A percentile compares a stretch with the other conserved stretches of the same genome.
Evolutionary conservation across 305 asterid species (phyloP).

Genomic region (Plantago rigida): DNA sequence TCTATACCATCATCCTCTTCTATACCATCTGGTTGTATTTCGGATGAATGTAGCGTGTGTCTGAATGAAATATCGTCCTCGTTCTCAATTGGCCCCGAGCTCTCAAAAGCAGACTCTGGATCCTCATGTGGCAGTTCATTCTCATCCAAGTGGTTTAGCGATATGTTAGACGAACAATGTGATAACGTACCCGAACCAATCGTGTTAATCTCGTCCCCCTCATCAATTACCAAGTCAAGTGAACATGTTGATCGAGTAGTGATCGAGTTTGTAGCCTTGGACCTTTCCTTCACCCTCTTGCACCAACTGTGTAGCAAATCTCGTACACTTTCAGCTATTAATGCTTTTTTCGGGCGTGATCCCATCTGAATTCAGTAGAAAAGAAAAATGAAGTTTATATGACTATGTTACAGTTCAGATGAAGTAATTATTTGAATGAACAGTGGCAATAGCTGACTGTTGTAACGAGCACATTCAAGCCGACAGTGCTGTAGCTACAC

Average conservation of each 20-base stretch:
- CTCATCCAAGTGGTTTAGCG: slow-evolving; percentile 34
- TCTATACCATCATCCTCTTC: slow-evolving; percentile 29
- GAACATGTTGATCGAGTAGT: slow-evolving; percentile 74
- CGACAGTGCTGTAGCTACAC: slow-evolving; percentile 88
- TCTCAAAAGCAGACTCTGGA: slow-evolving; percentile 26
- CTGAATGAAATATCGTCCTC: slow-evolving; percentile 32
- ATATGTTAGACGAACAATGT: slow-evolving; percentile 51
- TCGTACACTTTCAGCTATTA: slow-evolving; percentile 81
- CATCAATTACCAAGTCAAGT: slow-evolving; percentile 48
- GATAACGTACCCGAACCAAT: slow-evolving; percentile 64
- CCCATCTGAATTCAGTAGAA: slow-evolving; percentile 53
- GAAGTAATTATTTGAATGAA: neutral
- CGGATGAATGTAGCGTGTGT: slow-evolving; percentile 30
- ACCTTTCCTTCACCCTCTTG: slow-evolving; percentile 69
- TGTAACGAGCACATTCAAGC: slow-evolving; percentile 65
- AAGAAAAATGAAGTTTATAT: neutral
- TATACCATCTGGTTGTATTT: slow-evolving; percentile 18
- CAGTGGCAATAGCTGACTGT: slow-evolving; percentile 38
- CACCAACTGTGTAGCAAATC: slow-evolving; percentile 90
- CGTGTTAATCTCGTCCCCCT: slow-evolving; percentile 63
- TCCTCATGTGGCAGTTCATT: slow-evolving; percentile 20
- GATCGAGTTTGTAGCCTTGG: slow-evolving; percentile 51
- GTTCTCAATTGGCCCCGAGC: slow-evolving; percentile 22
- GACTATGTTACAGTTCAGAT: neutral
- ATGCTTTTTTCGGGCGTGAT: slow-evolving; percentile 67